These are phyloP conservation scores for Clavispora carvajalis DNA, from an alignment of 805 yeast genomes.

Conservation along the genomic window DNA sequence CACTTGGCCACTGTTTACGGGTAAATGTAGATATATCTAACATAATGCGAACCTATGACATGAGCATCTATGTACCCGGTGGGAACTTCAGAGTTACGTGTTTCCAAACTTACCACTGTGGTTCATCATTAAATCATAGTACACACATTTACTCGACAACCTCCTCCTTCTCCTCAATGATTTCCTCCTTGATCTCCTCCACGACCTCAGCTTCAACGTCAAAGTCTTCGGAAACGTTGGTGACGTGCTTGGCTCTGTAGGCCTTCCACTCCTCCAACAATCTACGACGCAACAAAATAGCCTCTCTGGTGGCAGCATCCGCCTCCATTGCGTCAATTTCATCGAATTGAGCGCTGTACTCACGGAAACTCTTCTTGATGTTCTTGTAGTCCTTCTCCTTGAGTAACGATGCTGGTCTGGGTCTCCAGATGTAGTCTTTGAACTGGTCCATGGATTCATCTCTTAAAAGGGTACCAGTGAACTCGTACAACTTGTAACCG, in stretches of 20 bases:
- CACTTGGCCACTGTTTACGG: too few species aligned
- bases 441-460: constrained; percentile 79
- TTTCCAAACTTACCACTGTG: too few species aligned
- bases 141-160: constrained; percentile 41
- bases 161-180: constrained; percentile 65
- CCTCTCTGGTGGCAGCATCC: constrained; percentile 83
- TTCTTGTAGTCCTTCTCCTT: constrained; percentile 78
- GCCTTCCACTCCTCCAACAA: constrained; percentile 79
- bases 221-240: constrained; percentile 37
- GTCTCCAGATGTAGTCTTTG: constrained; percentile 94
- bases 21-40: too few species aligned
- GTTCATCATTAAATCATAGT: background rate
- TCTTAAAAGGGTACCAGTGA: constrained; percentile 70
- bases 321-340: constrained; percentile 96
- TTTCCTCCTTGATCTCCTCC: constrained; percentile 43
- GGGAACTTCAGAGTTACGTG: too few species aligned
- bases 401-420: constrained; percentile 81
- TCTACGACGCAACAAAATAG: constrained; percentile 77
- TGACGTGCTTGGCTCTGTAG: constrained; percentile 54
- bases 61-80: too few species aligned
- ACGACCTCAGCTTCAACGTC: constrained; percentile 49
- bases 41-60: too few species aligned
- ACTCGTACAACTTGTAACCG: constrained; percentile 84
- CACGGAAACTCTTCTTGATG: constrained; percentile 83
- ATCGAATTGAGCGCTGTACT: constrained; percentile 88